These are phyloP conservation scores for Daedaleopsis sinensis DNA, from an alignment of 768 basidiomycete species.

Conservation along the genomic window DNA sequence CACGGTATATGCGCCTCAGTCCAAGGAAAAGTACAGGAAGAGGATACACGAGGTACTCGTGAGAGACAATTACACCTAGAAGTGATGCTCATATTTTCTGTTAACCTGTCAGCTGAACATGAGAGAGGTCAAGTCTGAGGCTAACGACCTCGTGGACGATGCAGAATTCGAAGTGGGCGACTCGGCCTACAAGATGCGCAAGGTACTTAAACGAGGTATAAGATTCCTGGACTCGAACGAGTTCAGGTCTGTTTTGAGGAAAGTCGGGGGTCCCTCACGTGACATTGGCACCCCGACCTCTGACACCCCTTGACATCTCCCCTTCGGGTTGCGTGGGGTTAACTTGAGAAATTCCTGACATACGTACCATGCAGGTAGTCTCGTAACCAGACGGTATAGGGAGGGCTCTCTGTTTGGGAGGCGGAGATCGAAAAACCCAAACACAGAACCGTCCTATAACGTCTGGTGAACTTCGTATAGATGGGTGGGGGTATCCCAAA, in stretches of 20 bases:
- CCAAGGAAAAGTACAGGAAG: slow-evolving; percentile 26
- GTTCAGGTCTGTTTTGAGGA: neutral
- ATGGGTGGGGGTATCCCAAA: too few relatives aligned
- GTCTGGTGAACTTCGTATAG: too few relatives aligned
- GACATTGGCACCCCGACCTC: too few relatives aligned
- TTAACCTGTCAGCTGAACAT: slow-evolving; percentile 25
- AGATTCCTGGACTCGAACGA: neutral
- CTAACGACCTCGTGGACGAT: slow-evolving; percentile 38
- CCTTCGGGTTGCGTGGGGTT: too few relatives aligned
- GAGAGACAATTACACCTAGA: slow-evolving; percentile 1
- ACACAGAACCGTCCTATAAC: too few relatives aligned
- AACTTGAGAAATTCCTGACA: too few relatives aligned
- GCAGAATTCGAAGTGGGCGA: slow-evolving; percentile 36
- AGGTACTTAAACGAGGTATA: slow-evolving; percentile 31
- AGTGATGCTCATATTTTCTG: neutral
- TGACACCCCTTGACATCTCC: too few relatives aligned
- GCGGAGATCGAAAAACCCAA: too few relatives aligned
- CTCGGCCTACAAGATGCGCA: slow-evolving; percentile 41
- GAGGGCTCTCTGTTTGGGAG: too few relatives aligned
- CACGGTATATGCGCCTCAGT: slow-evolving; percentile 11
- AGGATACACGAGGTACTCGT: slow-evolving; percentile 21
- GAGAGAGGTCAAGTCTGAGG: slow-evolving; percentile 41
- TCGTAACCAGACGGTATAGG: too few relatives aligned
- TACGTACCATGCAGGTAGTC: too few relatives aligned
- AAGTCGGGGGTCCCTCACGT: too few relatives aligned